Conservation (phyloP, 495 filamentous ascomycete species). For the Letharia lupina region DNA sequence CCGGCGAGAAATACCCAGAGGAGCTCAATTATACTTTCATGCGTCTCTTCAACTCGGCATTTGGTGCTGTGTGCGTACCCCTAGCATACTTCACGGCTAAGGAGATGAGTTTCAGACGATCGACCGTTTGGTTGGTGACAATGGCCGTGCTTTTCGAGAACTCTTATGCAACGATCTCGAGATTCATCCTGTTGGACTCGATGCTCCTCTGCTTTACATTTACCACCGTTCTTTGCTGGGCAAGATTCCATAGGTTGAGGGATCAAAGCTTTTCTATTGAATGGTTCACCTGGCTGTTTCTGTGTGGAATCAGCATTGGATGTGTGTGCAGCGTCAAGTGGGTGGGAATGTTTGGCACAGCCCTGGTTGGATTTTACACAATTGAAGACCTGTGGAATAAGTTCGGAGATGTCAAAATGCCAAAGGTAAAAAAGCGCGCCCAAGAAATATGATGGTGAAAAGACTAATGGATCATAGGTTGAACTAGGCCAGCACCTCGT, state of each 20-base stretch:
- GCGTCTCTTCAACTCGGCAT: constrained; percentile 93
- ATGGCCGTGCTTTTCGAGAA: constrained; percentile 98
- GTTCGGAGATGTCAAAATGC: constrained; percentile 90
- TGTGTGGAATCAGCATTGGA: constrained; percentile 89
- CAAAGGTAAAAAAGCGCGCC: constrained; percentile 46
- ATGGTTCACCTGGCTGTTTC: constrained; percentile 86
- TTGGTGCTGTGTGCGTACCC: constrained; percentile 86
- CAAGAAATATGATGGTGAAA: background rate
- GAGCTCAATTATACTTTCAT: constrained; percentile 98
- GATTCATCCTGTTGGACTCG: constrained; percentile 94
- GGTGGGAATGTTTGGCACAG: constrained; percentile 91
- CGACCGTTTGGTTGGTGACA: constrained; percentile 88
- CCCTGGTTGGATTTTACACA: constrained; percentile 90
- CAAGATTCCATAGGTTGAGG: constrained; percentile 84
- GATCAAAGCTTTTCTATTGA: constrained; percentile 73
- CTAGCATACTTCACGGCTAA: constrained; percentile 91
- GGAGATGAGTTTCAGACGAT: constrained; percentile 75
- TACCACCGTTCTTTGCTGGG: constrained; percentile 91
- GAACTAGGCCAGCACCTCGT: constrained; percentile 68
- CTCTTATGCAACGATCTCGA: constrained; percentile 95
- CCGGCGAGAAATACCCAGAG: constrained; percentile 85
- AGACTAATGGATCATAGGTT: constrained; percentile 37
- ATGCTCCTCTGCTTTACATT: constrained; percentile 99
- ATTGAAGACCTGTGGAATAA: constrained; percentile 97
- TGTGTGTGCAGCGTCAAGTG: constrained; percentile 98